Percentiles rank a stretch among this genome's conserved stretches.
phyloP scores from a whole-genome alignment of 352 stramenopile genomes.

The Phytophthora tentaculata region DNA sequence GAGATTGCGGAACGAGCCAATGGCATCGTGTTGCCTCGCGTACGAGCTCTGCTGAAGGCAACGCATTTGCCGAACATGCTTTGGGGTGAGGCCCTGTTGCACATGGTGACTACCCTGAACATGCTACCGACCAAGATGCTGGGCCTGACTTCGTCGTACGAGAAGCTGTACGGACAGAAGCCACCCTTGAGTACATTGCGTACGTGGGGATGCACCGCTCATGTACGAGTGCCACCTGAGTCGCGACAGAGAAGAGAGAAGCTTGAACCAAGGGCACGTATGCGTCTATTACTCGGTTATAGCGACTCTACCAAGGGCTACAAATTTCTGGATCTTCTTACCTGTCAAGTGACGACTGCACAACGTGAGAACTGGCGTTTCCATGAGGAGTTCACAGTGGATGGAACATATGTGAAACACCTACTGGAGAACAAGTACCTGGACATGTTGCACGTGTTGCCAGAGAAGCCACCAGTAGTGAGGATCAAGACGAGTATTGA shows the following conservation, averaged over 20 bases:
- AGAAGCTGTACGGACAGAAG: not conserved
- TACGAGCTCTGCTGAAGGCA: not conserved
- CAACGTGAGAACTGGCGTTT: not conserved
- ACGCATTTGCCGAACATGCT: not conserved
- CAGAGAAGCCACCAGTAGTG: not conserved
- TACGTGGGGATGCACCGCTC: not conserved
- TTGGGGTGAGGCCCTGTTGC: not conserved
- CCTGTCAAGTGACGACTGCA: not conserved
- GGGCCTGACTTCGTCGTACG: not conserved
- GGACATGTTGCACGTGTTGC: not conserved
- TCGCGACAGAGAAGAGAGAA: not conserved
- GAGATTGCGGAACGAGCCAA: not conserved
- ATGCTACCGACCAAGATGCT: not conserved
- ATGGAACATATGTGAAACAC: conserved; percentile 5
- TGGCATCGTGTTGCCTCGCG: not conserved
- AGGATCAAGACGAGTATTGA: not conserved
- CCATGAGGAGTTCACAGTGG: conserved; percentile 8
- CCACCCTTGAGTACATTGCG: not conserved
- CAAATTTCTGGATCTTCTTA: not conserved
- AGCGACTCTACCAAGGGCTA: not conserved
- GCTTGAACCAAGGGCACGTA: not conserved
- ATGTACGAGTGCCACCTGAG: not conserved
- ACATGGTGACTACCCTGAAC: not conserved
- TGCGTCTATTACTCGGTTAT: not conserved
- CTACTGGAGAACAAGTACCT: conserved; percentile 13